Evolutionary conservation across 495 filamentous ascomycete species (phyloP).

Genomic region (Penicillium psychrofluorescens): DNA sequence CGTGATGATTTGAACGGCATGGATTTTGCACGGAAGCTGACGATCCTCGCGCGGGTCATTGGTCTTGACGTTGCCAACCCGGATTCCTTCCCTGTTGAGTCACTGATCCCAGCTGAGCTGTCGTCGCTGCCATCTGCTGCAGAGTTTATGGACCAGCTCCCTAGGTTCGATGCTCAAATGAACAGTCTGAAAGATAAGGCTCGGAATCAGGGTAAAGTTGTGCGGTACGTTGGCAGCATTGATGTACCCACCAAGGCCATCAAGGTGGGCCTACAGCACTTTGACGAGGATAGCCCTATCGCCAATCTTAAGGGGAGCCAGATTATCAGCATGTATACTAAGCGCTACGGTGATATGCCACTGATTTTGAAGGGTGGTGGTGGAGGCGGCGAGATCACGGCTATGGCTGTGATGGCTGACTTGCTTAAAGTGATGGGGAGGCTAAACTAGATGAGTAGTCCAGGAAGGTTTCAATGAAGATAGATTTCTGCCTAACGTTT

Average conservation of each 20-base stretch:
- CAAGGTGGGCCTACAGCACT: conserved; percentile 84
- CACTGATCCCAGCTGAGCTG: conserved; percentile 76
- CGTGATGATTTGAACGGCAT: conserved; percentile 93
- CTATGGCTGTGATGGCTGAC: conserved; percentile 90
- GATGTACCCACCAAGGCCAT: conserved; percentile 68
- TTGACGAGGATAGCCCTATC: conserved; percentile 75
- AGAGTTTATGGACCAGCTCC: conserved; percentile 66
- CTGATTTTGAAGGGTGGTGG: conserved; percentile 92
- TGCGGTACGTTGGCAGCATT: conserved; percentile 89
- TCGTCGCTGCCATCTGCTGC: conserved; percentile 60
- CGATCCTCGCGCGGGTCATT: conserved; percentile 78
- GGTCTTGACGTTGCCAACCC: conserved; percentile 71
- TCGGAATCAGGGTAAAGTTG: conserved; percentile 79
- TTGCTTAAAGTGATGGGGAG: conserved; percentile 71
- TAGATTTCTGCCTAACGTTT: too few species aligned
- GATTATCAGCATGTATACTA: conserved; percentile 95
- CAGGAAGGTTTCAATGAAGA: too few species aligned
- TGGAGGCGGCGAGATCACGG: conserved; percentile 90
- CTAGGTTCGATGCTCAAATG: conserved; percentile 78
- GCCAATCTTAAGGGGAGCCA: conserved; percentile 92
- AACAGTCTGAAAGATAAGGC: conserved; percentile 69
- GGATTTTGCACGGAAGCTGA: conserved; percentile 94
- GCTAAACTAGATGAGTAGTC: conserved; percentile 14
- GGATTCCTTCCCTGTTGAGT: conserved; percentile 84
- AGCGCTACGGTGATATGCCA: conserved; percentile 82